Evolutionary conservation across 352 stramenopile species (phyloP).

Genomic region (Phytophthora podocarpi): DNA sequence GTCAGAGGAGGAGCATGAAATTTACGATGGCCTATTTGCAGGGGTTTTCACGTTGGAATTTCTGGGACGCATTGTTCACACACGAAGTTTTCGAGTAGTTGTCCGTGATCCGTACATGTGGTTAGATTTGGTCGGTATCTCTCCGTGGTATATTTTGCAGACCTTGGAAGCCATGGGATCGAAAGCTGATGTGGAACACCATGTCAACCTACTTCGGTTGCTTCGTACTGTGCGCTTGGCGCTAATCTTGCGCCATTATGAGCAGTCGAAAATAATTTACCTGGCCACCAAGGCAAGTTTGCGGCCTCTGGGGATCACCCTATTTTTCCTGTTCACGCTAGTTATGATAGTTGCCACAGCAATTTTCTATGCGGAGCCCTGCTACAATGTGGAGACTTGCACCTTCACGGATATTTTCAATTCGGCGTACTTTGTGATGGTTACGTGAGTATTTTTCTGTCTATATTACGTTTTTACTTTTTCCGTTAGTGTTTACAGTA

Average conservation of each 20-base stretch:
- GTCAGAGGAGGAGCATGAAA: conserved; percentile 35
- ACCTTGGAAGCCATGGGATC: conserved; percentile 10
- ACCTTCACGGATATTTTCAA: conserved; percentile 88
- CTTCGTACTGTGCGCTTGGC: conserved; percentile 55
- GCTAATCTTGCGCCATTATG: conserved; percentile 58
- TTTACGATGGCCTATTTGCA: conserved; percentile 47
- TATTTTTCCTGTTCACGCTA: conserved; percentile 82
- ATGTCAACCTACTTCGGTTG: conserved; percentile 53
- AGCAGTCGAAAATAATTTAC: conserved; percentile 66
- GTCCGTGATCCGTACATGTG: conserved; percentile 49
- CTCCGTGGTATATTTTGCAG: conserved; percentile 60
- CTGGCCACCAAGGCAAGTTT: conserved; percentile 61
- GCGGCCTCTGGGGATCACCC: conserved; percentile 57
- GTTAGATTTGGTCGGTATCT: conserved; percentile 60
- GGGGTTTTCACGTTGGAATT: conserved; percentile 67
- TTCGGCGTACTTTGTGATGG: conserved; percentile 83
- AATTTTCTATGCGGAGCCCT: conserved; percentile 79
- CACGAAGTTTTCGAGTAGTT: conserved; percentile 33
- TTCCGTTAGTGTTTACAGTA: no score
- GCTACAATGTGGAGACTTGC: conserved; percentile 77
- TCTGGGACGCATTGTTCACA: conserved; percentile 34
- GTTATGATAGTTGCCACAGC: conserved; percentile 78
- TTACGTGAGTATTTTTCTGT: conserved; percentile 84
- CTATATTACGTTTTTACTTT: no score
- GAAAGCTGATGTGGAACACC: conserved; percentile 20